These are phyloP conservation scores for Penicillium mononematosum DNA, from an alignment of 495 filamentous ascomycete species.

Conservation along the genomic window DNA sequence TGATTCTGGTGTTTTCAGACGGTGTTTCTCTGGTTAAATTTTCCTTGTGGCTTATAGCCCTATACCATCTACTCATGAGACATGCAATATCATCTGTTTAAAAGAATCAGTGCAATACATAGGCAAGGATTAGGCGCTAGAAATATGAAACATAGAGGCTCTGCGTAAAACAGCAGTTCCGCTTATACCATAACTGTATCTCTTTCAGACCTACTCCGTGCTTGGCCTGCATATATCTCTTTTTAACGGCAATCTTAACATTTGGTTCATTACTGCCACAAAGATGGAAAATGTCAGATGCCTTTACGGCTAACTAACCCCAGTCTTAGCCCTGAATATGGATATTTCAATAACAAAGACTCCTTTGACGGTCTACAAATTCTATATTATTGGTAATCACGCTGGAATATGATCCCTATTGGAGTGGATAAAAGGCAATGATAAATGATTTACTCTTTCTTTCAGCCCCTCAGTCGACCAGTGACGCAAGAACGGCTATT, in stretches of 20 bases:
- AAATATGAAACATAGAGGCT: not conserved
- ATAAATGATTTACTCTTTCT: not conserved
- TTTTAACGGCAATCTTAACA: no score
- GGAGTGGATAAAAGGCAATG: not conserved
- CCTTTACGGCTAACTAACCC: no score
- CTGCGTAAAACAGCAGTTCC: not conserved
- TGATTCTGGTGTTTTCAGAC: not conserved
- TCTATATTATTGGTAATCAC: no score
- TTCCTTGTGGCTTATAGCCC: not conserved
- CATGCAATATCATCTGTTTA: slow-evolving; percentile 2
- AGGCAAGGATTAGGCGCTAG: not conserved
- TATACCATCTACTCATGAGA: slow-evolving; percentile 6
- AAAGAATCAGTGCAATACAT: not conserved
- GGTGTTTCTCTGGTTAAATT: slow-evolving; percentile 9
- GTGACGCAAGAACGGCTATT: not conserved
- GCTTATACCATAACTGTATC: not conserved
- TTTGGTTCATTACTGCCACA: no score
- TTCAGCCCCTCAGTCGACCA: not conserved
- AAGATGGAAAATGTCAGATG: no score
- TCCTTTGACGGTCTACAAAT: no score
- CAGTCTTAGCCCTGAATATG: no score
- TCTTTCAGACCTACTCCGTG: not conserved
- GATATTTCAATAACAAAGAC: no score
- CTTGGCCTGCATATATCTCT: not conserved
- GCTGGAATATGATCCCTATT: no score